Conservation (phyloP, 352 stramenopile species). For the Pythium oligandrum region DNA sequence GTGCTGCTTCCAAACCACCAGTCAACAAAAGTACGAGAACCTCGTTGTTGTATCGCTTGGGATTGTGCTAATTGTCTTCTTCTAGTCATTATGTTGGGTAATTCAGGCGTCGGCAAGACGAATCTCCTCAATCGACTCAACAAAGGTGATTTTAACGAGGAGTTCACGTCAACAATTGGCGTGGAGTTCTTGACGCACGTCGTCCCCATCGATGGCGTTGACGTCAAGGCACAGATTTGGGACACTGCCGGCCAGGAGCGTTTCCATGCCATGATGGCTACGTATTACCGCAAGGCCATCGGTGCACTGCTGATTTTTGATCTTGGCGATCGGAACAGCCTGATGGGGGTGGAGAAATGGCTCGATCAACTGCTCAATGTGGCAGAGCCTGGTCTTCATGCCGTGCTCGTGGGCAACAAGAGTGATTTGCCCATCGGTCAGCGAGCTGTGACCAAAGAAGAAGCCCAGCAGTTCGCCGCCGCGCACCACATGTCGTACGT, state of each 20-base stretch:
- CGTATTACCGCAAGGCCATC: conserved; percentile 83
- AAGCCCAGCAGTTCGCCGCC: conserved; percentile 63
- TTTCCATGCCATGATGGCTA: conserved; percentile 87
- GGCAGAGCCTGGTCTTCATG: conserved; percentile 61
- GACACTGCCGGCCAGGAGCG: conserved; percentile 84
- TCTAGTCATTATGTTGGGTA: conserved; percentile 75
- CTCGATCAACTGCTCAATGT: conserved; percentile 72
- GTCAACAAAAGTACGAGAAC: conserved; percentile 62
- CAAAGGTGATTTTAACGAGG: conserved; percentile 79
- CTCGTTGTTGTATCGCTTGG: not conserved
- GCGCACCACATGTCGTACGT: conserved; percentile 73
- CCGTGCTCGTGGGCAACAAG: conserved; percentile 73
- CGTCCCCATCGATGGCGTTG: conserved; percentile 56
- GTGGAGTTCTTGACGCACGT: conserved; percentile 86
- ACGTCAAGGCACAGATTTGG: conserved; percentile 87
- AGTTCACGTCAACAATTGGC: conserved; percentile 82
- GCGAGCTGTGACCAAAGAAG: conserved; percentile 43
- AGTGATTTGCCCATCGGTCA: conserved; percentile 42
- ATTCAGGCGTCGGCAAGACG: conserved; percentile 83
- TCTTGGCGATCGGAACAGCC: conserved; percentile 46
- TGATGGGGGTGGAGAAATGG: conserved; percentile 59
- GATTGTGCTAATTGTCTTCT: conserved; percentile 2
- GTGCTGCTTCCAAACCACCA: conserved; percentile 28
- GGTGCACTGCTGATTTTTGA: conserved; percentile 80
- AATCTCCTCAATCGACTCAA: conserved; percentile 78